phyloP scores from a whole-genome alignment of 2,329 filamentous ascomycete genomes.

The Gremmenia infestans region DNA sequence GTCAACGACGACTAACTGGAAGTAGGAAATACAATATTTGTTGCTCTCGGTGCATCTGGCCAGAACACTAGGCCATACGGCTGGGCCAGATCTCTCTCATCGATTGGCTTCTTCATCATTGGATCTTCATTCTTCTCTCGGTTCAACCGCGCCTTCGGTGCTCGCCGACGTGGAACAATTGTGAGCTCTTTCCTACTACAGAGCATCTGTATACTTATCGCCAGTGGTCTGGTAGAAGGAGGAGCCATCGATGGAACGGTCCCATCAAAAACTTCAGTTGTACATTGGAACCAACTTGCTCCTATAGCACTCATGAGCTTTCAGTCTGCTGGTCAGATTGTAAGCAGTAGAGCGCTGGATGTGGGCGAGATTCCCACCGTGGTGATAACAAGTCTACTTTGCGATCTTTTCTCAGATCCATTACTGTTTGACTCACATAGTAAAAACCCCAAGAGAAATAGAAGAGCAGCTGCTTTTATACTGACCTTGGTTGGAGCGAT shows the following conservation, averaged over 20 bases:
- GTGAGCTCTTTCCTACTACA: conserved; percentile 53
- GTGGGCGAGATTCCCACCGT: conserved; percentile 67
- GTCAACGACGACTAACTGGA: not conserved
- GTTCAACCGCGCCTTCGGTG: conserved; percentile 54
- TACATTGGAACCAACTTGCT: conserved; percentile 53
- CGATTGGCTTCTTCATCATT: conserved; percentile 64
- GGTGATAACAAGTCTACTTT: conserved; percentile 74
- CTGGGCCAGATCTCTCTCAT: conserved; percentile 67
- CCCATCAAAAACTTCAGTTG: not conserved
- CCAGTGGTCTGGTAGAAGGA: conserved; percentile 40
- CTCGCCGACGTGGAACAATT: conserved; percentile 58
- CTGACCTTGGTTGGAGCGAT: conserved; percentile 46
- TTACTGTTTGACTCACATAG: conserved; percentile 35
- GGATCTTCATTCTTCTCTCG: conserved; percentile 67
- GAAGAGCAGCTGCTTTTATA: conserved; percentile 42
- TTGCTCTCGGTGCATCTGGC: conserved; percentile 65
- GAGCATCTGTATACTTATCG: conserved; percentile 42
- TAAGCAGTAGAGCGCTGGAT: conserved; percentile 63
- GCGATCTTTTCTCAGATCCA: conserved; percentile 66
- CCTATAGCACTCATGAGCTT: conserved; percentile 68
- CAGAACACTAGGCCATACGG: conserved; percentile 45
- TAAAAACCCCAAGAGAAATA: conserved; percentile 44
- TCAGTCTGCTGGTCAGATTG: conserved; percentile 70
- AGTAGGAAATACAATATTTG: conserved; percentile 71
- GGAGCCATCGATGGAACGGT: conserved; percentile 1